phyloP scores from a whole-genome alignment of 2,329 filamentous ascomycete species.

The Ophioceras dolichostomum region DNA sequence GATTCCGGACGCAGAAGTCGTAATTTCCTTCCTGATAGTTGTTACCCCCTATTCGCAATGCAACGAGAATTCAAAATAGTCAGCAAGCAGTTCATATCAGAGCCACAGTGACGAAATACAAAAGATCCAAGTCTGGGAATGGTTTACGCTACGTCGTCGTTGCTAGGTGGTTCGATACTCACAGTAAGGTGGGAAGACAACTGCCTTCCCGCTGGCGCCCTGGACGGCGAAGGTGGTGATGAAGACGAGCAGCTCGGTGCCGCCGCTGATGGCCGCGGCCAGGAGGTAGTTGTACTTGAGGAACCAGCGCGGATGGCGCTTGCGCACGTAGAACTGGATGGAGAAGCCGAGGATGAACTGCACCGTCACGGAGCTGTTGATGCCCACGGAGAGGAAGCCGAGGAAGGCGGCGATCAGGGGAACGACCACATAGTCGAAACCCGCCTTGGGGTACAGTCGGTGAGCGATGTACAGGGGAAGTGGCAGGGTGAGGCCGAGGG shows the following conservation, averaged over 20 bases:
- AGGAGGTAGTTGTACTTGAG: slow-evolving; percentile 28
- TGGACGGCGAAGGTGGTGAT: slow-evolving; percentile 29
- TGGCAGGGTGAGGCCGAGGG: slow-evolving; percentile 23
- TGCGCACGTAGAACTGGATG: slow-evolving; percentile 21
- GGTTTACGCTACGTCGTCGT: too few species aligned
- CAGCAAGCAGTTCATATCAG: too few species aligned
- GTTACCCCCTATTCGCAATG: slow-evolving; percentile 4
- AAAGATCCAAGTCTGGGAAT: too few species aligned
- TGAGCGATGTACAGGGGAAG: slow-evolving; percentile 20
- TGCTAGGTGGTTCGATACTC: too few species aligned
- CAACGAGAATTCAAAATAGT: too few species aligned
- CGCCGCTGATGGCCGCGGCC: slow-evolving; percentile 25
- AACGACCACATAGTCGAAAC: slow-evolving; percentile 15
- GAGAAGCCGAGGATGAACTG: slow-evolving; percentile 15
- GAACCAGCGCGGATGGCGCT: slow-evolving; percentile 20
- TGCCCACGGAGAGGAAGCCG: slow-evolving; percentile 21
- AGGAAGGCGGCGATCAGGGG: slow-evolving; percentile 19
- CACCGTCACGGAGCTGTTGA: slow-evolving; percentile 17
- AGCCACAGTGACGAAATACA: too few species aligned
- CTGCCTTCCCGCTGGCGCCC: slow-evolving; percentile 24
- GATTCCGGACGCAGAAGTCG: slow-evolving; percentile 7
- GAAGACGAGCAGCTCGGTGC: slow-evolving; percentile 24
- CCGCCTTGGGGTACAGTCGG: slow-evolving; percentile 13
- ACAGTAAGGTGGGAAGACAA: slow-evolving; percentile 17
- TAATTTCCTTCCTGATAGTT: slow-evolving; percentile 6